Percentiles rank a stretch among this genome's conserved stretches.
phyloP scores from a whole-genome alignment of 441 rosid genomes.

The Erodium trifolium region DNA sequence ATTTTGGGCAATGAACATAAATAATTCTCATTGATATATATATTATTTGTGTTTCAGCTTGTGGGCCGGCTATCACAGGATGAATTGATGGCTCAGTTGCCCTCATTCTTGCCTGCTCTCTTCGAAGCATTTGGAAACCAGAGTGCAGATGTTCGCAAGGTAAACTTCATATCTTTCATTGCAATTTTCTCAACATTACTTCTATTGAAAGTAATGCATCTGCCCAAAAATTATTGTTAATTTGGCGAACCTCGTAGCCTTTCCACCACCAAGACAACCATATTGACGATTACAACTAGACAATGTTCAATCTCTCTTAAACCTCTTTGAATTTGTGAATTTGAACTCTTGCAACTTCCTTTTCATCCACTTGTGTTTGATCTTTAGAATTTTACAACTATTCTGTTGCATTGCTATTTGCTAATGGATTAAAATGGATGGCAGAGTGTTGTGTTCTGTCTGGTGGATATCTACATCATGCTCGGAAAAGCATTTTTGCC shows the following conservation, averaged over 20 bases:
- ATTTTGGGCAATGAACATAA: background rate
- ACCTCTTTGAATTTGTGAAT: too few species aligned
- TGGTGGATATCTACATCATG: conserved; percentile 96
- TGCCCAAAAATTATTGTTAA: background rate
- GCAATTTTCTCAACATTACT: background rate
- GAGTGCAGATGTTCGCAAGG: conserved; percentile 98
- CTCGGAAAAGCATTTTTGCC: conserved; percentile 95
- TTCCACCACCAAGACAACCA: background rate
- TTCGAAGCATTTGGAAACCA: conserved; percentile 95
- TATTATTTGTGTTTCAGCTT: conserved; percentile 37
- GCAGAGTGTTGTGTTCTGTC: conserved; percentile 96
- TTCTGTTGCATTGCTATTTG: background rate
- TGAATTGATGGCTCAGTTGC: conserved; percentile 69
- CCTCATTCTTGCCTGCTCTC: conserved; percentile 84
- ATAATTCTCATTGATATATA: background rate
- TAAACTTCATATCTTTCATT: conserved; percentile 21
- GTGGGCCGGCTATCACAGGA: conserved; percentile 86
- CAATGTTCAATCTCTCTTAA: too few species aligned
- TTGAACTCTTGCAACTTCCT: too few species aligned
- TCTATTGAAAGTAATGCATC: background rate
- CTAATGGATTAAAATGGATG: conserved; percentile 6
- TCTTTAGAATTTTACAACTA: background rate
- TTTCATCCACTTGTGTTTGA: too few species aligned
- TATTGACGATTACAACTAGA: too few species aligned
- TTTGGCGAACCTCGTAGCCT: background rate